Evolutionary conservation across 129 eudicot genomes (phyloP), one percentile per base, ranked within the genome.

Genomic region (Logfia minima): DNA sequence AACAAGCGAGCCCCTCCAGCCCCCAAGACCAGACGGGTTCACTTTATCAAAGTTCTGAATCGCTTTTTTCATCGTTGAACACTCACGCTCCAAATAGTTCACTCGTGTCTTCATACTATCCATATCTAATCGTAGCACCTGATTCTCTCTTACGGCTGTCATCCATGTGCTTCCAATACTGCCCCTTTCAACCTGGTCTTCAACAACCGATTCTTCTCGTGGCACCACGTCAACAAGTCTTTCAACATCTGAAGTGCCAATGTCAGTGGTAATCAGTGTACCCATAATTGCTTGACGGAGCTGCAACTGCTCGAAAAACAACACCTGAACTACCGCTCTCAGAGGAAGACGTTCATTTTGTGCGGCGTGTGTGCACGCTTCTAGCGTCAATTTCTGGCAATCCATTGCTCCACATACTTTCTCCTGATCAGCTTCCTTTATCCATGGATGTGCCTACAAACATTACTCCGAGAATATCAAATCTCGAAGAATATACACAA

Each of bases 281-380:
- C 96, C 98, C 37, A 95, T 88, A 14, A 94, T 91, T n/a, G 99
- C 99, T 13, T 94, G 97, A 48, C 99, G 94, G 83, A 94, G 99
- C 86, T 94, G 99, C 14, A 94, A 86, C 78, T 94, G 99, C 90
- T 94, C 99, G 80, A 91, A 94, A 71, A 94, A 94, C 11, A 94
- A 80, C 14, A 94, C 99, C 70, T 91, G 97, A 32, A 94, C 97
- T 74, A 94, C 96, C 14, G 97, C 90, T 31, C 97, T 72, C 3
- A 94, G 88, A 0, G 99, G 97, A 10, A 94, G 94, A 19, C 99
- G 96, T 81, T 94, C 99, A 80, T 91, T 94, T 81, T 94, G 99
- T 2, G 99, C 99, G 0, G 99, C 99, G 81, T 94, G 99, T 13
- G 99, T 89, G 81, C 99, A 94, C 51, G 99, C 99, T 84, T 94